Base-by-base conservation (phyloP, 2,329 filamentous ascomycete genomes). In the Dactylellina leptospora region DNA sequence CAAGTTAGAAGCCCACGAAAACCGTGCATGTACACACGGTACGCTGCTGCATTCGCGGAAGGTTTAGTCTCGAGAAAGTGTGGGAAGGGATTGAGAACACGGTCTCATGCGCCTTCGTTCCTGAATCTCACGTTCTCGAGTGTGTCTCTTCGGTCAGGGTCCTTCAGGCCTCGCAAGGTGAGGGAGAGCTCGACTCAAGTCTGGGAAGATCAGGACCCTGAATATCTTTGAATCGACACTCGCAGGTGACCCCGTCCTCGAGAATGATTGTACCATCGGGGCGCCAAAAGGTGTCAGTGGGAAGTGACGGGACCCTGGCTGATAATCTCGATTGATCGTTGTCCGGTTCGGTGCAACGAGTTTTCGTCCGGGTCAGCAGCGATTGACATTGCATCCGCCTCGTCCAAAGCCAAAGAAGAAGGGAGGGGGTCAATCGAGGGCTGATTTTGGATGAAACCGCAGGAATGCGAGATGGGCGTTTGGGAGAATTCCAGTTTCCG, bases 301-400 rank as follows among this genome's bases (percentile, higher is more conserved):
- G n/a, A n/a, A n/a, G n/a, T n/a, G n/a, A n/a, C n/a, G n/a, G n/a
- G n/a, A n/a, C n/a, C n/a, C n/a, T n/a, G n/a, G n/a, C n/a, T n/a
- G n/a, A n/a, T n/a, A n/a, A n/a, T n/a, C n/a, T n/a, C n/a, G n/a
- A n/a, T n/a, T n/a, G n/a, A n/a, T n/a, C n/a, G n/a, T n/a, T n/a
- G n/a, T n/a, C n/a, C n/a, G n/a, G n/a, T n/a, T n/a, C n/a, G n/a
- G n/a, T n/a, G n/a, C 30, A 42, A 42, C 8, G 18, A 18, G 38
- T 48, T 48, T 48, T 48, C 44, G 44, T 6, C 3, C 44, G 33
- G 28, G 36, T 53, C 36, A 28, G 9, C 28, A 45, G 53, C 53
- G 53, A 56, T 56, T 58, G 54, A 58, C 40, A 36, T 47, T 45
- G 54, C 54, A 18, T 45, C 38, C 47, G 27, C 33, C 53, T n/a